phyloP scores from a whole-genome alignment of 768 basidiomycete genomes.

The Gautieria morchelliformis region DNA sequence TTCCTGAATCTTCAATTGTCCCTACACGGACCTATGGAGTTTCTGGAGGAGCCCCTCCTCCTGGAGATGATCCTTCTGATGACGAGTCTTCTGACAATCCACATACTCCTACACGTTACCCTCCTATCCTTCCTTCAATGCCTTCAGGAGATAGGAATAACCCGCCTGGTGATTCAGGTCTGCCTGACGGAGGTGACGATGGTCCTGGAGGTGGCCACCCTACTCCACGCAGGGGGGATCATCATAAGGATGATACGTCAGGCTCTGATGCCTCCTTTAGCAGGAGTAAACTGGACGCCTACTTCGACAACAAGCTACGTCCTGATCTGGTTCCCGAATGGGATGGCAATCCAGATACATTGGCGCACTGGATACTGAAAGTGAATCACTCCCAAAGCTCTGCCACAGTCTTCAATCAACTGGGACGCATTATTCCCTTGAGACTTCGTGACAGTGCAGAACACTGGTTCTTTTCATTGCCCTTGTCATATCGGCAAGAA shows the following conservation, averaged over 20 bases:
- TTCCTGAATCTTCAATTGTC: too few relatives aligned
- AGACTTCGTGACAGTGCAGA: constrained; percentile 17
- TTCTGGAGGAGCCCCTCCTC: too few relatives aligned
- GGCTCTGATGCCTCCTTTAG: neutral
- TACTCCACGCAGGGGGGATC: neutral
- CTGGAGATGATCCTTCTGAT: too few relatives aligned
- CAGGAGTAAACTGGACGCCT: constrained; percentile 9
- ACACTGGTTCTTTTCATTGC: constrained; percentile 23
- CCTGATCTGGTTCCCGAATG: constrained; percentile 22
- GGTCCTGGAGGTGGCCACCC: neutral
- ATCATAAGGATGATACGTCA: neutral
- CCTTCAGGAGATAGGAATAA: too few relatives aligned
- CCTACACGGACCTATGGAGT: too few relatives aligned
- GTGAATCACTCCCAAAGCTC: constrained; percentile 18
- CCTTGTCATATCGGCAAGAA: neutral
- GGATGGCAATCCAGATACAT: constrained; percentile 22
- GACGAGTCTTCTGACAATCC: too few relatives aligned
- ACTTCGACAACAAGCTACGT: constrained; percentile 26
- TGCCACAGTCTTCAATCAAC: constrained; percentile 14
- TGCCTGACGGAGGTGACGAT: neutral
- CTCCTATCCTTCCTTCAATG: too few relatives aligned
- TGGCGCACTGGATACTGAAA: constrained; percentile 22
- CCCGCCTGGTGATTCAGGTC: neutral
- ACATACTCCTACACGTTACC: too few relatives aligned
- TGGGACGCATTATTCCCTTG: constrained; percentile 23